phyloP scores from a whole-genome alignment of 345 rosid genomes.

The Draba incana region DNA sequence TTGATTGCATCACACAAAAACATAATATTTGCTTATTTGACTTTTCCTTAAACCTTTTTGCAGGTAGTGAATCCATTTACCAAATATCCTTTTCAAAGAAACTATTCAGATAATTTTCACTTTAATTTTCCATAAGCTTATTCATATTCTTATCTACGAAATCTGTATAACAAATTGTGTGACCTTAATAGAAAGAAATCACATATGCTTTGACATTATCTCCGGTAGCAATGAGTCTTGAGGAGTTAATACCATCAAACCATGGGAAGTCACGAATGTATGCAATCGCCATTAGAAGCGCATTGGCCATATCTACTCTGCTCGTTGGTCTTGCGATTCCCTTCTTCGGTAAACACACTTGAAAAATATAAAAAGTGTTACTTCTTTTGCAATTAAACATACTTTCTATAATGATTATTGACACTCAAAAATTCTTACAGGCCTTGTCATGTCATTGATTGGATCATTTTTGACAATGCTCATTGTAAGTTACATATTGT shows the following conservation, averaged over 20 bases:
- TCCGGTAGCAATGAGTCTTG: conserved; percentile 94
- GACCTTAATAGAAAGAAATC: conserved; percentile 44
- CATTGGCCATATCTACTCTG: conserved; percentile 75
- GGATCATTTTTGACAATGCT: conserved; percentile 94
- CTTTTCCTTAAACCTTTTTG: conserved; percentile 30
- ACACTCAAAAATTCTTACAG: conserved; percentile 44
- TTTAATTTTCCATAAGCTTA: not conserved
- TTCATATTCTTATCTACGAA: not conserved
- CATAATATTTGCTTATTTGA: conserved; percentile 18
- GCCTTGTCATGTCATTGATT: conserved; percentile 81
- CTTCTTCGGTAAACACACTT: conserved; percentile 66
- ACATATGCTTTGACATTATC: conserved; percentile 91
- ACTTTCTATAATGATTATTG: not conserved
- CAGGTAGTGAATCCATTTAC: conserved; percentile 96
- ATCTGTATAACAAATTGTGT: not conserved
- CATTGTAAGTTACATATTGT: conserved; percentile 61
- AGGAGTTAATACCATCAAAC: conserved; percentile 79
- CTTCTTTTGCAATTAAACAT: not conserved
- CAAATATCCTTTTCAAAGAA: conserved; percentile 65
- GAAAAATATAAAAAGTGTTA: not conserved
- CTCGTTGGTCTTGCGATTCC: conserved; percentile 81
- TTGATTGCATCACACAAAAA: conserved; percentile 1
- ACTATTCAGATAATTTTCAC: not conserved
- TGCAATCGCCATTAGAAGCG: conserved; percentile 70
- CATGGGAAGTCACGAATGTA: conserved; percentile 59